Conservation (phyloP, 805 yeast species). For the Kregervanrija fluxuum region DNA sequence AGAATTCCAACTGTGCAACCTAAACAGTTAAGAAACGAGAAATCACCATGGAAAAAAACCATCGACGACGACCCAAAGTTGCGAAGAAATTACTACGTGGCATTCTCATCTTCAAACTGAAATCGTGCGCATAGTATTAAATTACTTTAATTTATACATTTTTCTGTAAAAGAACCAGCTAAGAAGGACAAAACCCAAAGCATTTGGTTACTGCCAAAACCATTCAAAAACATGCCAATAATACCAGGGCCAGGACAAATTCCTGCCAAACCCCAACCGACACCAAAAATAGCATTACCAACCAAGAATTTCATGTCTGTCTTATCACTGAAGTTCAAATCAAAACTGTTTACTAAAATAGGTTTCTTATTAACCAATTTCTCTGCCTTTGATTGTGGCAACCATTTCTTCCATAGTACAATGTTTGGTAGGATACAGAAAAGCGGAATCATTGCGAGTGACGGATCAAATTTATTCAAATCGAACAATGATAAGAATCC, state of each 20-base stretch:
- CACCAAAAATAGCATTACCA: slow-evolving; percentile 40
- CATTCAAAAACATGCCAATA: slow-evolving; percentile 22
- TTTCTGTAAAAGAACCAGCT: slow-evolving; percentile 28
- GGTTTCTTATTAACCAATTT: slow-evolving; percentile 10
- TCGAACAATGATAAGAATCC: slow-evolving; percentile 37
- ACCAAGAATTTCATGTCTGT: slow-evolving; percentile 27
- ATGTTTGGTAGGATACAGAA: slow-evolving; percentile 40
- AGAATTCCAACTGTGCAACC: too few relatives aligned
- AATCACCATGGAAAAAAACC: too few relatives aligned
- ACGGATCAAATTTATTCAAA: slow-evolving; percentile 38
- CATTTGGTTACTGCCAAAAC: slow-evolving; percentile 12
- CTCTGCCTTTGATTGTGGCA: slow-evolving; percentile 13
- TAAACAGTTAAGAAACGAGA: too few relatives aligned
- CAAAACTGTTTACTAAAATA: slow-evolving; percentile 15
- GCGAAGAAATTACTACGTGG: too few relatives aligned
- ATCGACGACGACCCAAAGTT: too few relatives aligned
- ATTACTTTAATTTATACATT: slow-evolving; percentile 34
- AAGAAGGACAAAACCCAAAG: slow-evolving; percentile 25
- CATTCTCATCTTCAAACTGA: too few relatives aligned
- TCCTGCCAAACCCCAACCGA: slow-evolving; percentile 48
- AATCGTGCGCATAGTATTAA: too few relatives aligned
- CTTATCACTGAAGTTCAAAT: slow-evolving; percentile 19
- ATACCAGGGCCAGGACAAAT: slow-evolving; percentile 50
- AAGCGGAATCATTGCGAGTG: slow-evolving; percentile 35
- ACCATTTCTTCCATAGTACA: slow-evolving; percentile 26